Conservation (phyloP, 768 basidiomycete species). For the Suillus tomentosus region DNA sequence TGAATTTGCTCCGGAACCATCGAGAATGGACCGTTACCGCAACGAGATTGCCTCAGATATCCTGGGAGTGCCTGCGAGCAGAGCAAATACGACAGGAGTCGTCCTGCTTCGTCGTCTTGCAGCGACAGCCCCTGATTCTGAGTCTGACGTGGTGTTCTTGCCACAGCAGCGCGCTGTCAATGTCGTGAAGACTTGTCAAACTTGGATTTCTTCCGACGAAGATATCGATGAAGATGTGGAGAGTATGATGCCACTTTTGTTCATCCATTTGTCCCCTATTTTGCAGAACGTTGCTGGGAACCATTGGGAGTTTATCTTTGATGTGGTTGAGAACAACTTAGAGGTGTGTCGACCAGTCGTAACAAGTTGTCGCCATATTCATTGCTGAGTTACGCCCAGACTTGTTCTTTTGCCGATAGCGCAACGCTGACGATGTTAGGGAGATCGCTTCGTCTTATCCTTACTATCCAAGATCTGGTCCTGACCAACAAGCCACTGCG, state of each 20-base stretch:
- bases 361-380: background rate
- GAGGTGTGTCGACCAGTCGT: constrained; percentile 55
- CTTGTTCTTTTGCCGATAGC: constrained; percentile 58
- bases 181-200: constrained; percentile 78
- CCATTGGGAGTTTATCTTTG: constrained; percentile 94
- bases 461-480: constrained; percentile 68
- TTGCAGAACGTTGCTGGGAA: constrained; percentile 82
- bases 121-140: constrained; percentile 72
- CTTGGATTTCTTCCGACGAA: constrained; percentile 72
- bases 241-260: constrained; percentile 72
- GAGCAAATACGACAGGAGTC: constrained; percentile 72
- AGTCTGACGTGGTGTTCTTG: constrained; percentile 82
- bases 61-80: constrained; percentile 60
- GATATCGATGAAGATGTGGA: constrained; percentile 80
- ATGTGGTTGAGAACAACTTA: constrained; percentile 83
- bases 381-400: constrained; percentile 38
- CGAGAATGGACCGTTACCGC: constrained; percentile 74
- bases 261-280: constrained; percentile 78
- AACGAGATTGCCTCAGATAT: constrained; percentile 89
- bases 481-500: constrained; percentile 73
- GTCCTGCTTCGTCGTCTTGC: constrained; percentile 66
- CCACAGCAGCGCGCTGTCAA: constrained; percentile 86
- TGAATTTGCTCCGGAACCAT: constrained; percentile 64
- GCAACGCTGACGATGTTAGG: constrained; percentile 62
- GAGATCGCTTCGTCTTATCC: constrained; percentile 68